phyloP scores from a whole-genome alignment of 116 monocot genomes.

The Dioscorea cayenensis region DNA sequence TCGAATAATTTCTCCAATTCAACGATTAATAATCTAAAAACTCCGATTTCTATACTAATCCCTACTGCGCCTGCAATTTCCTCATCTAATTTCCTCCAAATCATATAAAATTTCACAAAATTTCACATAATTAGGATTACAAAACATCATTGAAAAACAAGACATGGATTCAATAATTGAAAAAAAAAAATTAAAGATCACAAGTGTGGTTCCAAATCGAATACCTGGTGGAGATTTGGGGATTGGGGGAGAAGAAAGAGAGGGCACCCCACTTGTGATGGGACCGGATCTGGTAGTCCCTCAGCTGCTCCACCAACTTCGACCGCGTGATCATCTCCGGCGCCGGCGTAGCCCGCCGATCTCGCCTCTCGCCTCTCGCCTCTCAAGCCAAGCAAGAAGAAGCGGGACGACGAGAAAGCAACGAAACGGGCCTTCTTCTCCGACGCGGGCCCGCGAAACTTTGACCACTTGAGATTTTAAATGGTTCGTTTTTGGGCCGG shows the following conservation, averaged over 20 bases:
- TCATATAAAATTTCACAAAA: no score
- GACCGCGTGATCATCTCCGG: slow-evolving; percentile 41
- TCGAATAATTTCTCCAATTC: no score
- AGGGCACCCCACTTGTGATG: slow-evolving; percentile 48
- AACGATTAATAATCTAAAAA: no score
- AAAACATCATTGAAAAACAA: background rate
- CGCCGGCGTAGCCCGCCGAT: background rate
- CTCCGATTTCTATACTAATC: no score
- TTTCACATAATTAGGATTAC: no score
- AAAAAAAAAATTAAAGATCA: background rate
- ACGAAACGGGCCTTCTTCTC: no score
- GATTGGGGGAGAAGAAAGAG: slow-evolving; percentile 30
- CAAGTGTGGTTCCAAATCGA: background rate
- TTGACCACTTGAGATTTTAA: no score
- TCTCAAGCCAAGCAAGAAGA: background rate
- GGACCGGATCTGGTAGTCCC: slow-evolving; percentile 23
- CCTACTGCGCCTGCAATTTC: no score
- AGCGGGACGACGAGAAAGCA: background rate
- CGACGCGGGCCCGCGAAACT: no score
- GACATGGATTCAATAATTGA: background rate
- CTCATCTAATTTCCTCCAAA: no score
- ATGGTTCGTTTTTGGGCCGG: no score
- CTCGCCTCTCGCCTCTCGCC: background rate
- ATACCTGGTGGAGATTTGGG: slow-evolving; percentile 22
- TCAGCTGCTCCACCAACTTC: slow-evolving; percentile 30